Evolutionary conservation across 2,329 filamentous ascomycete genomes (phyloP).

Genomic region (Zopfia rhizophila): DNA sequence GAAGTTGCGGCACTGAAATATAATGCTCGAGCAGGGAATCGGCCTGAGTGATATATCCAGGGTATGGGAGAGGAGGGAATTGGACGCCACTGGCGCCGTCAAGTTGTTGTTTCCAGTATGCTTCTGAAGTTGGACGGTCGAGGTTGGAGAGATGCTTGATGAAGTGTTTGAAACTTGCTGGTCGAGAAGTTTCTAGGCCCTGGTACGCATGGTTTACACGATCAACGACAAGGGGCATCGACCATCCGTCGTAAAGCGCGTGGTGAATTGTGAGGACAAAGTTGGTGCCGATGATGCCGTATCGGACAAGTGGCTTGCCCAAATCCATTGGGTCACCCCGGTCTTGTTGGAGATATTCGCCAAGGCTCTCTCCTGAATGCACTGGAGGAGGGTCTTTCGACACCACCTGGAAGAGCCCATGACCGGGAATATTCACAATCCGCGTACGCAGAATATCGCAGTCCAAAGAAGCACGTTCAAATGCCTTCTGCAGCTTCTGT

Average conservation of each 20-base stretch:
- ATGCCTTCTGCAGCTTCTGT: conserved; percentile 47
- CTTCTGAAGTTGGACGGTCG: conserved; percentile 52
- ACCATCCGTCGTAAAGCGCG: conserved; percentile 63
- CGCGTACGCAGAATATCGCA: conserved; percentile 53
- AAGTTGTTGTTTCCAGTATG: conserved; percentile 61
- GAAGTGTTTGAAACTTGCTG: conserved; percentile 59
- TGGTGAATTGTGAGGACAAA: conserved; percentile 64
- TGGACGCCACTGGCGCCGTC: conserved; percentile 58
- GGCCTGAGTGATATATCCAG: conserved; percentile 58
- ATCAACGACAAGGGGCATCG: conserved; percentile 49
- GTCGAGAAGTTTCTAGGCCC: conserved; percentile 34
- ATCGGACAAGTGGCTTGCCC: conserved; percentile 51
- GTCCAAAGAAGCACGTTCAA: conserved; percentile 44
- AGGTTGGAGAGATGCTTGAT: conserved; percentile 59
- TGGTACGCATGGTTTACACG: conserved; percentile 45
- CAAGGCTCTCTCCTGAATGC: conserved; percentile 40
- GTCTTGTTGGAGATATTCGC: conserved; percentile 48
- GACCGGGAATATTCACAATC: conserved; percentile 48
- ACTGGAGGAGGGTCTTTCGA: conserved; percentile 42
- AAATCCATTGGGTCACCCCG: conserved; percentile 51
- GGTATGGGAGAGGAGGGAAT: conserved; percentile 61
- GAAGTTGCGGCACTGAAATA: conserved; percentile 44
- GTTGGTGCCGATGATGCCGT: conserved; percentile 50
- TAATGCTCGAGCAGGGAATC: conserved; percentile 65
- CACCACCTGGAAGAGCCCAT: conserved; percentile 52